Percentiles rank a stretch among this genome's conserved stretches.
Conservation (phyloP, 2,329 filamentous ascomycete species). For the Xylariaceae sp. region DNA sequence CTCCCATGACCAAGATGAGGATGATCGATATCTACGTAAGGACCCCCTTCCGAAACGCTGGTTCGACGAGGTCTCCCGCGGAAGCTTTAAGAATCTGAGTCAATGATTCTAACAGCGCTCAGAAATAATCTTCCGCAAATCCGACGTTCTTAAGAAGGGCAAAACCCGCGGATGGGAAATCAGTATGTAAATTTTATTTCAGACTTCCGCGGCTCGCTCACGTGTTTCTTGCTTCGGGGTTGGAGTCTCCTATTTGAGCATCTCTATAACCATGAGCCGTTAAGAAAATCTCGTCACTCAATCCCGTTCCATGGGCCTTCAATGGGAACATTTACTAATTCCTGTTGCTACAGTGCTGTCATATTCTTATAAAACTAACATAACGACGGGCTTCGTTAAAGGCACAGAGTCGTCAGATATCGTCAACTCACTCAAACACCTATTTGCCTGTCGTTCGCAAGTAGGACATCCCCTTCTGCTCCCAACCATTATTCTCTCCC, state of each 20-base stretch:
- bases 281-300: not conserved
- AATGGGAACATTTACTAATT: conserved; percentile 5
- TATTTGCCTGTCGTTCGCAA: conserved; percentile 52
- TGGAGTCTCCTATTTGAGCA: not conserved
- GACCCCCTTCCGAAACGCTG: conserved; percentile 5
- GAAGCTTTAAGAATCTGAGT: not conserved
- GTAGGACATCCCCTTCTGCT: conserved; percentile 61
- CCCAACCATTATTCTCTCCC: conserved; percentile 59
- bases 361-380: conserved; percentile 54
- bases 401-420: conserved; percentile 62
- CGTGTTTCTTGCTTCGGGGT: not conserved
- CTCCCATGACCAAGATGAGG: conserved; percentile 58
- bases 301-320: not conserved
- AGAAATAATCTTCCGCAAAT: conserved; percentile 67
- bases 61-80: not conserved
- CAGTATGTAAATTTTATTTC: conserved; percentile 32
- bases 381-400: conserved; percentile 65
- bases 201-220: not conserved
- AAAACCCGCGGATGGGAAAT: conserved; percentile 67
- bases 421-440: conserved; percentile 50
- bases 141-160: conserved; percentile 67
- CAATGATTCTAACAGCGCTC: conserved; percentile 12
- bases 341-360: conserved; percentile 48
- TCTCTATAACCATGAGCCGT: not conserved
- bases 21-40: conserved; percentile 60